A percentile compares a stretch with the other conserved stretches of the same genome.
Conservation (phyloP, 441 rosid genomes). For the Erysimum cheiri region DNA sequence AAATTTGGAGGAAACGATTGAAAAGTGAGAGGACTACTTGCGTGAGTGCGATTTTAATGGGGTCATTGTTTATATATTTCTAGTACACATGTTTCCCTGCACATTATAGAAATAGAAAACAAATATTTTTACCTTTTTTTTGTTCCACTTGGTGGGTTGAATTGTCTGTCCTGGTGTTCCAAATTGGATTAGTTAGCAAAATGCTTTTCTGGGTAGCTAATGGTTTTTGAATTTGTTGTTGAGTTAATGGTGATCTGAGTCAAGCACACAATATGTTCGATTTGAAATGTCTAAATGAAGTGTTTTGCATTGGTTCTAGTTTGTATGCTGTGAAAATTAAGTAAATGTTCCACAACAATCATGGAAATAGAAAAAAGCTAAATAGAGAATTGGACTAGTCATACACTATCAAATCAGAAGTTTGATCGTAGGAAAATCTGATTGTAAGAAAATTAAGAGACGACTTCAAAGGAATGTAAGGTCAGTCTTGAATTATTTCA, state of each 20-base stretch:
- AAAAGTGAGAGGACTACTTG: conserved; percentile 32
- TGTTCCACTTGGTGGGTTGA: neutral
- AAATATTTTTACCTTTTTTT: conserved; percentile 11
- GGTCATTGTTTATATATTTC: neutral
- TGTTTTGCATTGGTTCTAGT: neutral
- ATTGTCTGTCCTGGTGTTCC: neutral
- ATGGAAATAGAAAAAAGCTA: neutral
- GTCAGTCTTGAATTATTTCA: neutral
- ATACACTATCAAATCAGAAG: neutral
- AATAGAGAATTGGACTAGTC: neutral
- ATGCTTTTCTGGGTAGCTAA: conserved; percentile 3
- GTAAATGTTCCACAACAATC: neutral
- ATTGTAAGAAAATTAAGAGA: neutral
- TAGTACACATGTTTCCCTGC: neutral
- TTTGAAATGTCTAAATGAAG: neutral
- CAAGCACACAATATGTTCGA: neutral
- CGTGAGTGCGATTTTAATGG: conserved; percentile 15
- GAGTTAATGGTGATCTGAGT: neutral
- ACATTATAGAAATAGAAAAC: neutral
- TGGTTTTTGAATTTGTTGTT: conserved; percentile 2
- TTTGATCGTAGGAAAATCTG: neutral
- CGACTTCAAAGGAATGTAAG: neutral
- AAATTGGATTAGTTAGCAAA: neutral
- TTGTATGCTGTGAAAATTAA: neutral
- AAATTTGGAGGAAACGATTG: conserved; percentile 3